Evolutionary conservation across 148 eudicot genomes (phyloP).

Genomic region (Amaranthus palmeri): DNA sequence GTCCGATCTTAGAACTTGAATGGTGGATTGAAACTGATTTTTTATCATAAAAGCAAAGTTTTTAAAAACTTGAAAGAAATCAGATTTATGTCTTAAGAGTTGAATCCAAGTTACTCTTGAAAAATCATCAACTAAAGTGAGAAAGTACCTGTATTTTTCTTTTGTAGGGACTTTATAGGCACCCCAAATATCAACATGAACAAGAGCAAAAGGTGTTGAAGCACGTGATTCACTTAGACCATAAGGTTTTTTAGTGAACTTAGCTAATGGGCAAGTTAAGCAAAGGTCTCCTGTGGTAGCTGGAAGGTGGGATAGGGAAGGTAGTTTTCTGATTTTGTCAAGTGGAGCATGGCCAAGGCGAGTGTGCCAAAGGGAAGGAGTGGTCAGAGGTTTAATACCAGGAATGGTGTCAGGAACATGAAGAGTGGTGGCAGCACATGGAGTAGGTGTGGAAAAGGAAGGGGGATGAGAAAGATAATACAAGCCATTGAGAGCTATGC

Average conservation of each 20-base stretch:
- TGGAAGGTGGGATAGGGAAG: background rate
- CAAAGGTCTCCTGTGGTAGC: background rate
- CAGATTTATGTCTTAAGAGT: background rate
- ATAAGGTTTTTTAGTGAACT: background rate
- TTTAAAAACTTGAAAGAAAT: background rate
- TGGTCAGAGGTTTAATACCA: no score
- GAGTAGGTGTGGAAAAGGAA: no score
- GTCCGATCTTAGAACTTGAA: background rate
- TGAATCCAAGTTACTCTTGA: background rate
- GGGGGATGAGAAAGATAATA: no score
- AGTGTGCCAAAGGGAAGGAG: background rate
- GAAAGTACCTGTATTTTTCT: background rate
- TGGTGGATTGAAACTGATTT: background rate
- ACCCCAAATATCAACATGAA: slow-evolving; percentile 8
- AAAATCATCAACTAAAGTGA: background rate
- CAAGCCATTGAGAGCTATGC: background rate
- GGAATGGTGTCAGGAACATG: no score
- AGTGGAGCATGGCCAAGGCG: background rate
- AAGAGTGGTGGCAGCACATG: background rate
- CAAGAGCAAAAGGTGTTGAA: background rate
- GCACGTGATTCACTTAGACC: no score
- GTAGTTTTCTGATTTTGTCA: no score
- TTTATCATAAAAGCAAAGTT: background rate
- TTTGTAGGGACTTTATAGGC: background rate
- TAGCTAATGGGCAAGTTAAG: background rate